phyloP scores from a whole-genome alignment of 768 basidiomycete species.

The Leccinum variicolor region DNA sequence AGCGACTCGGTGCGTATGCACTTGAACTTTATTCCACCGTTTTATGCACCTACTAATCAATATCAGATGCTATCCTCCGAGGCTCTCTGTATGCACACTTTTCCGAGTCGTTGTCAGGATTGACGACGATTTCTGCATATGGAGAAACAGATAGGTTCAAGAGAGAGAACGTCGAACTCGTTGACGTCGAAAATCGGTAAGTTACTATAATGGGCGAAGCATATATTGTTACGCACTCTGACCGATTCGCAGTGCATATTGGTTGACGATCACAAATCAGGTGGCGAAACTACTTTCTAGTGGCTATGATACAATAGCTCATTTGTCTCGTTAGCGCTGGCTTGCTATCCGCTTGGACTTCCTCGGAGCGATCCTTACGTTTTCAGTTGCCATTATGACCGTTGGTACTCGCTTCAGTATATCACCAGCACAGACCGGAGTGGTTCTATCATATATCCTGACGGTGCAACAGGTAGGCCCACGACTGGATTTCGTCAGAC shows the following conservation, averaged over 20 bases:
- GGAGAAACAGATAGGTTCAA: slow-evolving; percentile 76
- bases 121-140: slow-evolving; percentile 87
- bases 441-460: slow-evolving; percentile 77
- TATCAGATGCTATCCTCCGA: slow-evolving; percentile 75
- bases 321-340: slow-evolving; percentile 52
- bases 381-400: slow-evolving; percentile 76
- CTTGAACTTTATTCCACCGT: background rate
- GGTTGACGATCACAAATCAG: slow-evolving; percentile 83
- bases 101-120: slow-evolving; percentile 83
- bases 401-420: slow-evolving; percentile 72
- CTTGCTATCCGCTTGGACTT: slow-evolving; percentile 86
- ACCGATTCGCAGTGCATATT: slow-evolving; percentile 58
- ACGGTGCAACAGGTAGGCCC: slow-evolving; percentile 66
- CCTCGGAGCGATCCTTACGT: slow-evolving; percentile 67
- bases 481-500: background rate
- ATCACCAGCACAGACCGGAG: slow-evolving; percentile 74
- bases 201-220: slow-evolving; percentile 8
- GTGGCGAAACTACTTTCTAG: slow-evolving; percentile 25
- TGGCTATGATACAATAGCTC: background rate
- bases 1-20: slow-evolving; percentile 51
- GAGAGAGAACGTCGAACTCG: slow-evolving; percentile 65
- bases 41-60: background rate
- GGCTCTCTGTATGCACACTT: slow-evolving; percentile 90
- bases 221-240: background rate
- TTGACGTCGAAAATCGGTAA: slow-evolving; percentile 82